phyloP scores from a whole-genome alignment of 768 basidiomycete genomes.

The Pulveroboletus sp. region DNA sequence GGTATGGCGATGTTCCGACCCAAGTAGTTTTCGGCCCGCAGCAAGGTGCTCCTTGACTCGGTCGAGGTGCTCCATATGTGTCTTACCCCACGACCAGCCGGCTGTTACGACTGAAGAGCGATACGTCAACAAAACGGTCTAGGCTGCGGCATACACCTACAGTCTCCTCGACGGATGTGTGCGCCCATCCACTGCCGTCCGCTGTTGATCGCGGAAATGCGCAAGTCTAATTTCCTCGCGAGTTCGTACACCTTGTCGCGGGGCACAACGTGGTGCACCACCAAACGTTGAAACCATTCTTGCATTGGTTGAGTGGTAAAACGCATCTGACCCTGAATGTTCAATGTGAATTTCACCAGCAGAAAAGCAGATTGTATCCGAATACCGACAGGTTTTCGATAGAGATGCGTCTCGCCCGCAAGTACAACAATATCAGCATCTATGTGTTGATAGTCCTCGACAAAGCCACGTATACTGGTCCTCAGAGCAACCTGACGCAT shows the following conservation, averaged over 20 bases:
- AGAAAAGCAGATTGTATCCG: not conserved
- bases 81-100: slow-evolving; percentile 34
- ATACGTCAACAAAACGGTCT: not conserved
- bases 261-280: slow-evolving; percentile 24
- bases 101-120: slow-evolving; percentile 19
- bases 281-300: slow-evolving; percentile 22
- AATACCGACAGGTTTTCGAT: slow-evolving; percentile 23
- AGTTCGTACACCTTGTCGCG: slow-evolving; percentile 23
- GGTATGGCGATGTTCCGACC: slow-evolving; percentile 12
- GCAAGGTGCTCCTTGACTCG: slow-evolving; percentile 32
- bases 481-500: slow-evolving; percentile 33
- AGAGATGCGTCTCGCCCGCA: slow-evolving; percentile 38
- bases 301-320: slow-evolving; percentile 18
- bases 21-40: slow-evolving; percentile 28
- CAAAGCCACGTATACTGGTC: slow-evolving; percentile 34
- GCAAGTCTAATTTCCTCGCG: slow-evolving; percentile 22
- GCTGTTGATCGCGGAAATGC: slow-evolving; percentile 21
- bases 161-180: slow-evolving; percentile 40
- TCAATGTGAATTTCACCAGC: not conserved
- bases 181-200: slow-evolving; percentile 37
- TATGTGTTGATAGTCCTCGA: slow-evolving; percentile 35
- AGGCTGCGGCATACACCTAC: slow-evolving; percentile 16
- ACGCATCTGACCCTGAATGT: slow-evolving; percentile 24
- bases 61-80: slow-evolving; percentile 31
- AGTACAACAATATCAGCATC: slow-evolving; percentile 37